Evolutionary conservation across 768 basidiomycete species (phyloP).

Genomic region (Russula abietina): DNA sequence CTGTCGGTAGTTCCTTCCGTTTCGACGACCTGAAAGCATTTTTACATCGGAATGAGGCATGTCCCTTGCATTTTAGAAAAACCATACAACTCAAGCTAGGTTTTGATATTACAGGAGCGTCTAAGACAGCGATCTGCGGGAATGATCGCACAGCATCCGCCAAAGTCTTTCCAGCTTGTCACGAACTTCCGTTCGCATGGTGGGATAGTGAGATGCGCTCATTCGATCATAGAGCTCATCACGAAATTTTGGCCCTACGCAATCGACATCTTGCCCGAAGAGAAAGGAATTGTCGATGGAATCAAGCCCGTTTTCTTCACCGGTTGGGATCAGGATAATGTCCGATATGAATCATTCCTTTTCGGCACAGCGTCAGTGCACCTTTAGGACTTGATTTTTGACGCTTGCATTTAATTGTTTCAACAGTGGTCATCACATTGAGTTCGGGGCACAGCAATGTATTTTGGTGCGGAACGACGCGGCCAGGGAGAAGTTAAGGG

Average conservation of each 20-base stretch:
- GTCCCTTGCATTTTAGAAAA: background rate
- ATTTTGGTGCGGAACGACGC: constrained; percentile 34
- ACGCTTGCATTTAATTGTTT: constrained; percentile 1
- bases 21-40: constrained; percentile 68
- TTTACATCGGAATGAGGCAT: constrained; percentile 53
- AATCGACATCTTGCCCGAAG: constrained; percentile 31
- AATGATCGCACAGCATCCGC: constrained; percentile 6
- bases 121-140: background rate
- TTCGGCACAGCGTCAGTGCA: constrained; percentile 30
- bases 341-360: constrained; percentile 33
- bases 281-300: constrained; percentile 31
- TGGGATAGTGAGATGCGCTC: constrained; percentile 34
- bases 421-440: constrained; percentile 23
- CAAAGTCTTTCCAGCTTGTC: constrained; percentile 31
- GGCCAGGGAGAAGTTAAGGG: constrained; percentile 28
- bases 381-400: background rate
- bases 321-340: constrained; percentile 28
- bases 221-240: constrained; percentile 31
- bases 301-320: constrained; percentile 31
- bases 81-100: background rate
- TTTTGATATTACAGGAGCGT: background rate
- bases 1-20: constrained; percentile 60
- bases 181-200: constrained; percentile 35
- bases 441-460: constrained; percentile 32
- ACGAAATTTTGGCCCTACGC: constrained; percentile 31